Conservation (phyloP, 2,329 filamentous ascomycete genomes). For the Aspergillus proliferans region DNA sequence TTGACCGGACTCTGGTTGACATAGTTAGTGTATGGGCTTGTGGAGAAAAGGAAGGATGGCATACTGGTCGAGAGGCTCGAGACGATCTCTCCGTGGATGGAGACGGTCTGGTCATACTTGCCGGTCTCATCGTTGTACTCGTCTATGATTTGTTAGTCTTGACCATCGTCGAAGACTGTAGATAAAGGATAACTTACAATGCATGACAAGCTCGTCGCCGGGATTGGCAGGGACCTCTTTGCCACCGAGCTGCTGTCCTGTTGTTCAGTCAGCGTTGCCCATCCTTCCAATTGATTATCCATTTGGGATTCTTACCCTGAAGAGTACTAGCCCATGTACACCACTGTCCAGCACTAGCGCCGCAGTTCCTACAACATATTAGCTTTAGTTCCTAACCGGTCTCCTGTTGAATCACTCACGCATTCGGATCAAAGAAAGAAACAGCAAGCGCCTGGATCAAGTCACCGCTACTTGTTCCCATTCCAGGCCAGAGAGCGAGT, state of each 20-base stretch:
- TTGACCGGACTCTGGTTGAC: slow-evolving; percentile 17
- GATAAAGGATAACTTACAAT: slow-evolving; percentile 13
- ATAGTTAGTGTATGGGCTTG: neutral
- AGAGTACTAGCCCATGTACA: slow-evolving; percentile 28
- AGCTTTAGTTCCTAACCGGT: neutral
- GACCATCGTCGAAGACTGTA: neutral
- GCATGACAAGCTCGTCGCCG: slow-evolving; percentile 22
- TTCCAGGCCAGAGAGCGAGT: slow-evolving; percentile 29
- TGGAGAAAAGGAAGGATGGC: neutral
- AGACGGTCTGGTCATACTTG: slow-evolving; percentile 25
- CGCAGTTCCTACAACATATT: slow-evolving; percentile 18
- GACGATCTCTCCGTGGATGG: slow-evolving; percentile 22
- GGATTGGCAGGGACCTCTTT: slow-evolving; percentile 20
- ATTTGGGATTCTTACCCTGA: slow-evolving; percentile 6
- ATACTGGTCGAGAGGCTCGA: slow-evolving; percentile 24
- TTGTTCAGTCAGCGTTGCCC: neutral
- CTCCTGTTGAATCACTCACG: slow-evolving; percentile 13
- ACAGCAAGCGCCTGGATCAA: slow-evolving; percentile 28
- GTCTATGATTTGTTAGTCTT: slow-evolving; percentile 11
- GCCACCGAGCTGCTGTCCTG: slow-evolving; percentile 20
- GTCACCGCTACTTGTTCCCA: slow-evolving; percentile 28
- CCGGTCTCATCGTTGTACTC: slow-evolving; percentile 25
- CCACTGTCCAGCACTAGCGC: slow-evolving; percentile 24
- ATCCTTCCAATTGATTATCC: neutral
- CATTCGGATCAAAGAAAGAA: slow-evolving; percentile 20